Base-by-base conservation (phyloP, 176 grass and related monocot genomes). In the Aegilops longissima region DNA sequence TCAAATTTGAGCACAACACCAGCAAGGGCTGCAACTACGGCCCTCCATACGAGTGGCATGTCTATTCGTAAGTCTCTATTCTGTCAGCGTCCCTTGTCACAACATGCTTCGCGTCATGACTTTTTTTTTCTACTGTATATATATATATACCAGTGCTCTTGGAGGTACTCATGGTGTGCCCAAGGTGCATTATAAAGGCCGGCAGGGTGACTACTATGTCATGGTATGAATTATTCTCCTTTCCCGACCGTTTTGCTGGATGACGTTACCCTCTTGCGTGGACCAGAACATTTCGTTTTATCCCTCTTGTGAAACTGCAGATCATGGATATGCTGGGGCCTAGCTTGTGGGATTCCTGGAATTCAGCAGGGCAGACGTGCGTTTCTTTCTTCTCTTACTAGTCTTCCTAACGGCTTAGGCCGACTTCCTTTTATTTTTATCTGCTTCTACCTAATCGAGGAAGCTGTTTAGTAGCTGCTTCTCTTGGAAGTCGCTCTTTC, bases 281-380 rank as follows among this genome's bases (percentile, higher is more conserved):
- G 47, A n/a, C 6, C 51, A 17, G 1, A 40, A 71, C 36, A 25
- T 68, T 63, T 67, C 70, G 18, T 82, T 71, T 79, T 33, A 12
- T 69, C 45, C 40, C 2, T 34, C 1, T 64, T 82, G 56, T 63
- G 14, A 62, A 89, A 69, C 29, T 72, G 35, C 88, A 97, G 95
- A 89, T 97, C 34, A 97, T 97, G 94, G 94, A 97, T 91, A 97
- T 97, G 88, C 76, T 97, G 56, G 94, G 94, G 23, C 94, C 94
- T 90, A 97, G 94, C 85, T 83, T 97, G 71, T 97, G 92, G 94
- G 94, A 97, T 88, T 89, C 90, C 30, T 97, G 92, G 92, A 97
- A 97, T 84, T 92, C 86, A 30, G 84, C 93, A 1, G 95, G 95
- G 75, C 95, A 97, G 91, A 71, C 90, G 90, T 97, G 87, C 91